Conservation (phyloP, 768 basidiomycete species). For the Crassisporium funariophilum region DNA sequence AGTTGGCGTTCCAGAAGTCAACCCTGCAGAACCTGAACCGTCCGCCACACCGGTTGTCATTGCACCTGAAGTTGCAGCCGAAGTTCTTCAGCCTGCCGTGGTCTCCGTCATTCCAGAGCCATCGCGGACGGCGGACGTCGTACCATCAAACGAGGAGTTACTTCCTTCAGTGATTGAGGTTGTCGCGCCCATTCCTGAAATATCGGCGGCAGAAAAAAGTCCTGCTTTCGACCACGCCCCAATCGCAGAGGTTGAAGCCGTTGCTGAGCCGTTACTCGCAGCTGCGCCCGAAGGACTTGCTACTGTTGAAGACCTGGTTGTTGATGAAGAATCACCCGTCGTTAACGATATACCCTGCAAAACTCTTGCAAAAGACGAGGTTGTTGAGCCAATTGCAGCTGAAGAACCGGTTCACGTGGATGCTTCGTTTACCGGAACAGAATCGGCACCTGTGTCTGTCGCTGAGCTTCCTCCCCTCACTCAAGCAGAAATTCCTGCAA, state of each 20-base stretch:
- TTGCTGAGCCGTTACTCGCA: too few species aligned
- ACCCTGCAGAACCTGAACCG: conserved; percentile 4
- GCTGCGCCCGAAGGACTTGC: not conserved
- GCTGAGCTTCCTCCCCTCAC: too few species aligned
- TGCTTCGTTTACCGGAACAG: not conserved
- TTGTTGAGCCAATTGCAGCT: not conserved
- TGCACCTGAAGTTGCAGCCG: conserved; percentile 1
- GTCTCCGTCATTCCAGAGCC: too few species aligned
- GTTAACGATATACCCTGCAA: not conserved
- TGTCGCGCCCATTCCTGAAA: conserved; percentile 1
- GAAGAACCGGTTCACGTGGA: conserved; percentile 5
- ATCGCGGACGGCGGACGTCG: conserved; percentile 1
- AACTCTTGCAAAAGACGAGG: conserved; percentile 4
- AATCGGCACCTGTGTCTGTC: conserved; percentile 6
- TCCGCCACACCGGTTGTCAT: conserved; percentile 3
- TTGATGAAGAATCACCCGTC: not conserved
- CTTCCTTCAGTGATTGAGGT: conserved; percentile 3
- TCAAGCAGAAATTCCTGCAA: too few species aligned
- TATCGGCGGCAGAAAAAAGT: conserved; percentile 10
- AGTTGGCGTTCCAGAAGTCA: conserved; percentile 8
- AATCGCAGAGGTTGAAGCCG: too few species aligned
- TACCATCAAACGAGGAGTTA: conserved; percentile 5
- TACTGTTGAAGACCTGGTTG: not conserved
- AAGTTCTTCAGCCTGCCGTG: not conserved
- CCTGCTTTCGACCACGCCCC: too few species aligned